Conservation (phyloP, 2,329 filamentous ascomycete species). For the Scedosporium boydii region DNA sequence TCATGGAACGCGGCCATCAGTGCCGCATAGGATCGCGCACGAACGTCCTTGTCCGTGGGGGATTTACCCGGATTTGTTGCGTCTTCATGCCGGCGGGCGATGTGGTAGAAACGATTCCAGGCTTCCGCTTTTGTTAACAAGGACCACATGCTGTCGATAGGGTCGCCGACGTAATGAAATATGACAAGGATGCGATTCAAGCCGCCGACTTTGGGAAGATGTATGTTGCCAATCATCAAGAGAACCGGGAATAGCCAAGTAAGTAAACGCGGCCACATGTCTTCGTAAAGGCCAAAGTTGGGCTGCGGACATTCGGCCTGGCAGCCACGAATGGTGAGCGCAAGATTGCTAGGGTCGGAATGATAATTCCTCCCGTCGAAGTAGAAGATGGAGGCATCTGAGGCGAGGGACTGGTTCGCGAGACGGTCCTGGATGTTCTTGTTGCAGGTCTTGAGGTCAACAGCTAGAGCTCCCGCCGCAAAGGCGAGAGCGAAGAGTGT, state of each 20-base stretch:
- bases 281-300: slow-evolving; percentile 8
- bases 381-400: too few relatives aligned
- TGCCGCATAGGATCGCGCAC: slow-evolving; percentile 9
- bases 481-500: too few relatives aligned
- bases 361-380: not conserved
- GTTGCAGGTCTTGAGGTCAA: too few relatives aligned
- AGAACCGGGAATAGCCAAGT: slow-evolving; percentile 10
- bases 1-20: slow-evolving; percentile 10
- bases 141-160: too few relatives aligned
- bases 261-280: slow-evolving; percentile 10
- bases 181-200: not conserved
- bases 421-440: too few relatives aligned
- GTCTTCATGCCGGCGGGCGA: too few relatives aligned
- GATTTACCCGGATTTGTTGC: too few relatives aligned
- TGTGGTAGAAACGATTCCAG: too few relatives aligned
- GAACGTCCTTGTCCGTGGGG: not conserved
- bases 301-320: slow-evolving; percentile 5
- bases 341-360: not conserved
- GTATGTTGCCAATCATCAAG: slow-evolving; percentile 9
- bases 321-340: slow-evolving; percentile 20
- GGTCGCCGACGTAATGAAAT: too few relatives aligned
- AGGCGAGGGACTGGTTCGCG: too few relatives aligned
- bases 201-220: slow-evolving; percentile 2
- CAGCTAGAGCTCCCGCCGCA: too few relatives aligned
- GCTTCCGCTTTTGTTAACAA: too few relatives aligned